A percentile compares a stretch with the other conserved stretches of the same genome.
These are phyloP conservation scores for Irpex sp. DNA, from an alignment of 1,284 basidiomycete genomes.

Conservation along the genomic window DNA sequence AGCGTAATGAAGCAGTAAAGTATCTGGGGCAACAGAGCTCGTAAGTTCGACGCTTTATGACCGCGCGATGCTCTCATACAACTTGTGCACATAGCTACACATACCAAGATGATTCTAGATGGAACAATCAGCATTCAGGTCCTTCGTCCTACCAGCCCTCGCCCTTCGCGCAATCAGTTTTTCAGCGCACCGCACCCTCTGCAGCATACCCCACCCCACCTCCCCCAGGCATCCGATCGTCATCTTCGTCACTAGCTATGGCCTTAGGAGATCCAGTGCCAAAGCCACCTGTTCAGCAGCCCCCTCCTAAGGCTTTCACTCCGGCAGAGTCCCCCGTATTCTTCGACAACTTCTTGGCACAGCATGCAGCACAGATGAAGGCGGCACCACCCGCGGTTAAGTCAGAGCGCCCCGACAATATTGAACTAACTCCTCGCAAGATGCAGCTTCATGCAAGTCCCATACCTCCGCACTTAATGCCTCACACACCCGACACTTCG, in stretches of 20 bases:
- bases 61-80: too few species aligned
- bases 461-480: slow-evolving; percentile 44
- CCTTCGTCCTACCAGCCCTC: slow-evolving; percentile 45
- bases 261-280: slow-evolving; percentile 55
- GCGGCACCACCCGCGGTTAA: slow-evolving; percentile 4
- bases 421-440: slow-evolving; percentile 13
- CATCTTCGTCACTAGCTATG: slow-evolving; percentile 68
- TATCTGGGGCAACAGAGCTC: slow-evolving; percentile 45
- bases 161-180: slow-evolving; percentile 57
- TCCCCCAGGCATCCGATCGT: slow-evolving; percentile 55
- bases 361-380: slow-evolving; percentile 38
- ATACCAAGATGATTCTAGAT: slow-evolving; percentile 23
- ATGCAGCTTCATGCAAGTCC: slow-evolving; percentile 31
- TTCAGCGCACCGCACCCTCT: slow-evolving; percentile 56
- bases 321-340: slow-evolving; percentile 57
- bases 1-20: slow-evolving; percentile 48
- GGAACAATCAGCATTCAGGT: slow-evolving; percentile 32
- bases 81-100: slow-evolving; percentile 7
- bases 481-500: slow-evolving; percentile 17
- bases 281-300: slow-evolving; percentile 18
- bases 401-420: background rate
- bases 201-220: slow-evolving; percentile 66
- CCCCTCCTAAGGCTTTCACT: slow-evolving; percentile 34
- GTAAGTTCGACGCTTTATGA: slow-evolving; percentile 17
- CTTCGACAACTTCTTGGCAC: slow-evolving; percentile 61